Conservation (phyloP, 192 early-diverging fungal genomes). For the Phlyctochytrium bullatum region DNA sequence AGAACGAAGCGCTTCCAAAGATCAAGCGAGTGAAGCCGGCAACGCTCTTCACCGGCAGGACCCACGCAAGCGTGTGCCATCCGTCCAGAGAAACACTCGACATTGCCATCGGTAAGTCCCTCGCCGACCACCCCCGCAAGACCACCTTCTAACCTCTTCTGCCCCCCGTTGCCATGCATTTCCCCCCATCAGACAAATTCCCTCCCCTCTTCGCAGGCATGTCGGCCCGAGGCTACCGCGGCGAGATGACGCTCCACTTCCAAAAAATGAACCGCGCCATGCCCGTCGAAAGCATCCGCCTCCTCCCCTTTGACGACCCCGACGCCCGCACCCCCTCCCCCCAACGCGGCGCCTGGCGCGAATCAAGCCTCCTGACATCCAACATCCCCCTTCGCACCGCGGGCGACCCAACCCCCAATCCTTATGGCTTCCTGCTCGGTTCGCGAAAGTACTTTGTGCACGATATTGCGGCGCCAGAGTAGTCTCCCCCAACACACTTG, state of each 20-base stretch:
- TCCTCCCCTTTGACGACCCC: conserved; percentile 39
- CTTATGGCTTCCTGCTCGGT: background rate
- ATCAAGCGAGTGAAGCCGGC: background rate
- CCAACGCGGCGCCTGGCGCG: too few species aligned
- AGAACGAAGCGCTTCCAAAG: conserved; percentile 4
- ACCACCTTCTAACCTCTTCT: background rate
- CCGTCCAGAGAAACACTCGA: conserved; percentile 47
- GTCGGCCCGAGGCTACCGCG: conserved; percentile 9
- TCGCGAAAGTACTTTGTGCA: conserved; percentile 1
- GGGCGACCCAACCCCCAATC: background rate
- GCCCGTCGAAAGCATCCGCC: conserved; percentile 41
- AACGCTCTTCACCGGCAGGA: conserved; percentile 30
- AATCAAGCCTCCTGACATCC: background rate
- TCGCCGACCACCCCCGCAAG: background rate
- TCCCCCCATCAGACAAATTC: conserved; percentile 14
- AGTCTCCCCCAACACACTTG: too few species aligned
- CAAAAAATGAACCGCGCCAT: conserved; percentile 43
- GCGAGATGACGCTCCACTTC: conserved; percentile 33
- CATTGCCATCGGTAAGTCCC: conserved; percentile 29
- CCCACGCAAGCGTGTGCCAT: conserved; percentile 49
- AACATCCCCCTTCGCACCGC: background rate
- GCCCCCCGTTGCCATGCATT: background rate
- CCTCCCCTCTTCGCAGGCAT: conserved; percentile 8
- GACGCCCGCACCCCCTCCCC: background rate
- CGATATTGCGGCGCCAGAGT: background rate